phyloP scores from a whole-genome alignment of 306 rosid genomes.

The Sophora flavescens region DNA sequence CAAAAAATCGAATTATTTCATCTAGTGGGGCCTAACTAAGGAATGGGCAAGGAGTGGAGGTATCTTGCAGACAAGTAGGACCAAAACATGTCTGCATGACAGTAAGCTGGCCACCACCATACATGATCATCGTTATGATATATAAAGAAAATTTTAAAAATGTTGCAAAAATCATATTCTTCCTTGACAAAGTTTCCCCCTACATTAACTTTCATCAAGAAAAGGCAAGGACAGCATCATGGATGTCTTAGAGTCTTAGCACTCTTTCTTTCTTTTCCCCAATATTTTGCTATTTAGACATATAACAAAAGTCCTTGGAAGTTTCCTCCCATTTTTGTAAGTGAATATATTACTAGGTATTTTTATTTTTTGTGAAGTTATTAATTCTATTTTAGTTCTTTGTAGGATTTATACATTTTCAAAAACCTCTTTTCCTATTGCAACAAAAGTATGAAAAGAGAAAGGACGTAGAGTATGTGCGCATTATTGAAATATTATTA shows the following conservation, averaged over 20 bases:
- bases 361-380: background rate
- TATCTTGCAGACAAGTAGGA: constrained; percentile 65
- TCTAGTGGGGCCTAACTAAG: constrained; percentile 56
- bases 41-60: constrained; percentile 54
- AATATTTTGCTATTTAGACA: background rate
- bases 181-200: constrained; percentile 42
- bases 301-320: background rate
- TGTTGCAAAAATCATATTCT: constrained; percentile 31
- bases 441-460: constrained; percentile 7
- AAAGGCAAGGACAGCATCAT: constrained; percentile 55
- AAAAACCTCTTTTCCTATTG: constrained; percentile 17
- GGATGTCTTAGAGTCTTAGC: constrained; percentile 44
- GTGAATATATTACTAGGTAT: too few relatives aligned
- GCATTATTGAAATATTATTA: too few relatives aligned
- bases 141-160: constrained; percentile 35
- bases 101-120: constrained; percentile 52
- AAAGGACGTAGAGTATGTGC: background rate
- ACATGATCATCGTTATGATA: constrained; percentile 40
- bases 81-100: constrained; percentile 54
- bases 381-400: background rate
- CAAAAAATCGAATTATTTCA: constrained; percentile 46
- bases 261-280: background rate
- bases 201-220: constrained; percentile 34
- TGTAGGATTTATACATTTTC: background rate
- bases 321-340: constrained; percentile 15